Evolutionary conservation across 1,284 basidiomycete genomes (phyloP), one percentile per base, ranked within the genome.

Genomic region (Microstroma glucosiphilum): DNA sequence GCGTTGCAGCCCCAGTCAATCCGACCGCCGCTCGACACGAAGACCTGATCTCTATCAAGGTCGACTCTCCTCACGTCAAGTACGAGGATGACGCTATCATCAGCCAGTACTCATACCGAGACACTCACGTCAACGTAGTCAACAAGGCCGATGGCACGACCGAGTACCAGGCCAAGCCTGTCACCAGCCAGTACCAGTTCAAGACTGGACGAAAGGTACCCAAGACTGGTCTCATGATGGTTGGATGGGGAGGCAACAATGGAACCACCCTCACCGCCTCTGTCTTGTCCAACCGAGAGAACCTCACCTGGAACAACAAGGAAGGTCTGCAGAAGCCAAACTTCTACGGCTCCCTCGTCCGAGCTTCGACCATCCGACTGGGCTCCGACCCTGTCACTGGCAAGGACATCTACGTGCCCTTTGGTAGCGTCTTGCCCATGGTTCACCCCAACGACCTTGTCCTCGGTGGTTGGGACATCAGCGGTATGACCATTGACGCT

Each of bases 391-490:
- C 88, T 58, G 79, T 81, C 61, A 89, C 88, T 1, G 90, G 89
- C 77, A 92, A 92, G 83, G 93, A 97, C 77, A 87, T 97, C 69
- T 86, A 93, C 79, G 88, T 96, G 67, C 94, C 94, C 54, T 84
- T 97, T 80, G 90, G 88, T 51, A 92, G 96, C 77, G 87, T 97
- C 70, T 85, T 97, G 57, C 94, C 94, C 63, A 96, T 96, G 91
- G 92, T 96, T 61, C 93, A 97, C 83, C 94, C 94, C 69, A 94
- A 96, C 81, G 96, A 98, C 82, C 88, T 98, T 77, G 92, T 97
- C 69, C 61, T 97, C 71, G 91, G 92, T 63, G 96, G 94, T 40
- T 98, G 94, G 96, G 94, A 98, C 79, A 97, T 98, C 77, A 96
- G 91, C 57, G 85, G 87, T 60, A 61, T 88, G 53, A 81, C 87